A percentile compares a stretch with the other conserved stretches of the same genome.
These are phyloP conservation scores for Xylaria sp. DNA, from an alignment of 2,329 filamentous ascomycete genomes.

Conservation along the genomic window DNA sequence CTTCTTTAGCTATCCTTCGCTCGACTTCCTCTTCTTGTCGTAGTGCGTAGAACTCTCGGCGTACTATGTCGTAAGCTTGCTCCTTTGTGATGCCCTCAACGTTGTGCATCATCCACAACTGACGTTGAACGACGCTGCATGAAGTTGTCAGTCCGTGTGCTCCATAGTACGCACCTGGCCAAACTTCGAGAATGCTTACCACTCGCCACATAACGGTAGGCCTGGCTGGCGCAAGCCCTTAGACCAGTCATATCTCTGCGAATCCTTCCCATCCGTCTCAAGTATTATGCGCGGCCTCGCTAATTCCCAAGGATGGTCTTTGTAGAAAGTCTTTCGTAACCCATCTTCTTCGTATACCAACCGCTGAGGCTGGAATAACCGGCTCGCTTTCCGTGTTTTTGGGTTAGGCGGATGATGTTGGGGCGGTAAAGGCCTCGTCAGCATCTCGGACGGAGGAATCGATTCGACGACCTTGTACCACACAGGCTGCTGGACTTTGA, in stretches of 20 bases:
- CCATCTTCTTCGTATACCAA: conserved; percentile 83
- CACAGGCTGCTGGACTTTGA: conserved; percentile 41
- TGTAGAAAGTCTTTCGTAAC: conserved; percentile 81
- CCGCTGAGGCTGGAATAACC: conserved; percentile 77
- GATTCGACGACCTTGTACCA: conserved; percentile 57
- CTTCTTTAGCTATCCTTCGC: conserved; percentile 80
- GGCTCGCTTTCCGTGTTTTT: conserved; percentile 67
- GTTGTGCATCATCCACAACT: conserved; percentile 80
- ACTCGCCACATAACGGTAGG: conserved; percentile 80
- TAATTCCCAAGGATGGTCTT: conserved; percentile 96
- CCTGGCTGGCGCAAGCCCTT: conserved; percentile 71
- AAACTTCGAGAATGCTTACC: conserved; percentile 52
- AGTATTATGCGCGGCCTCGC: conserved; percentile 84
- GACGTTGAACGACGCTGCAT: conserved; percentile 84
- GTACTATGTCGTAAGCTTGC: conserved; percentile 81
- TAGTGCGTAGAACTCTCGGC: conserved; percentile 86
- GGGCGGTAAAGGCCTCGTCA: conserved; percentile 56
- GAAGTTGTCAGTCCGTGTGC: conserved; percentile 7
- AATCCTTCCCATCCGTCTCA: conserved; percentile 83
- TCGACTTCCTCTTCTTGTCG: conserved; percentile 83
- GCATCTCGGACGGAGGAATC: conserved; percentile 61
- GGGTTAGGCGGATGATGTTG: conserved; percentile 46
- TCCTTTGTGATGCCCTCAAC: conserved; percentile 59
- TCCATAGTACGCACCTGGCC: neutral
- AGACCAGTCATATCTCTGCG: conserved; percentile 78